Evolutionary conservation across 2,329 filamentous ascomycete genomes (phyloP).

Genomic region (Claviceps spartinae): DNA sequence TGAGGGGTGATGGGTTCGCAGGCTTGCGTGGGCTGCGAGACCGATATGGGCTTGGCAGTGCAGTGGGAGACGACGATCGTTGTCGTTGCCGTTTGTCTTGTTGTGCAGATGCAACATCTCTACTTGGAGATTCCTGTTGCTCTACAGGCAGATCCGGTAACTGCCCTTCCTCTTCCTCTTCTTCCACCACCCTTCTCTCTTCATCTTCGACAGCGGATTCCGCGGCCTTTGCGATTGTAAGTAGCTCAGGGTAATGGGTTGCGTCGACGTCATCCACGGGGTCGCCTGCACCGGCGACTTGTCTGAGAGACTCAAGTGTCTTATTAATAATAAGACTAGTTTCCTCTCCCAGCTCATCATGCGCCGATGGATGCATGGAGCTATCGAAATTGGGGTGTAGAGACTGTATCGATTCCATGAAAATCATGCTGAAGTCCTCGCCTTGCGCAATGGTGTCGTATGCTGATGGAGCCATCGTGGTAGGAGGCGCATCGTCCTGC

Average conservation of each 20-base stretch:
- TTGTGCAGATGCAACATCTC: not conserved
- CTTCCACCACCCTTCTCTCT: not conserved
- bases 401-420: constrained; percentile 39
- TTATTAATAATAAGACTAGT: constrained; percentile 44
- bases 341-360: constrained; percentile 38
- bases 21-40: constrained; percentile 23
- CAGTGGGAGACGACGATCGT: constrained; percentile 11
- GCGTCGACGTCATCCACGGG: constrained; percentile 1
- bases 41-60: constrained; percentile 15
- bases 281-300: constrained; percentile 9
- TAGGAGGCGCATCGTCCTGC: constrained; percentile 4
- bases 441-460: constrained; percentile 33
- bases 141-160: constrained; percentile 6
- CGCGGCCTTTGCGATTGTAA: constrained; percentile 1
- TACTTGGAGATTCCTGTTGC: constrained; percentile 6
- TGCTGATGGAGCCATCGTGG: constrained; percentile 9
- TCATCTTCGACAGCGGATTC: not conserved
- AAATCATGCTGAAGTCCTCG: constrained; percentile 48
- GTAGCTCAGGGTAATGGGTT: constrained; percentile 2
- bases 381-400: constrained; percentile 28
- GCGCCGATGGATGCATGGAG: constrained; percentile 18
- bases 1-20: constrained; percentile 16
- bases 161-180: not conserved
- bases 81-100: not conserved
- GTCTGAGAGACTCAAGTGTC: constrained; percentile 37